These are phyloP conservation scores for Aspergillus cristatus DNA, from an alignment of 495 filamentous ascomycete species.

Conservation along the genomic window DNA sequence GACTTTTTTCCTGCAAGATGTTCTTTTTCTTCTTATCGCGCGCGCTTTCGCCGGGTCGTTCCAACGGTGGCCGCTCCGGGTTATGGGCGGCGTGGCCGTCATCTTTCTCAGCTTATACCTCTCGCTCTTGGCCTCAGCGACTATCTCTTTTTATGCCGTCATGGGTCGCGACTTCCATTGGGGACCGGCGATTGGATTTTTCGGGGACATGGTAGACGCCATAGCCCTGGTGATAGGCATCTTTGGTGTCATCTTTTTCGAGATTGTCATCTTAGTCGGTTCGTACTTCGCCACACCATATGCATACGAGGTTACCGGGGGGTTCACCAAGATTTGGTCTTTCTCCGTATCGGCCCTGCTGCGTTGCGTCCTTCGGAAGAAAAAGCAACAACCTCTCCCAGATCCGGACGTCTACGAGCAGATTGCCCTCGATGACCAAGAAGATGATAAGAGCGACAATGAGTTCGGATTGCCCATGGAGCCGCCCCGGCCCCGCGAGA, in stretches of 20 bases:
- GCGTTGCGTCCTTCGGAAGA: not conserved
- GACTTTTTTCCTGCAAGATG: constrained; percentile 22
- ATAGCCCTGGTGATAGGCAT: constrained; percentile 18
- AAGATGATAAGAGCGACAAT: constrained; percentile 11
- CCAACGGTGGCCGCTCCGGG: constrained; percentile 3
- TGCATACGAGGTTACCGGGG: constrained; percentile 7
- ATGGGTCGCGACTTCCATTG: constrained; percentile 26
- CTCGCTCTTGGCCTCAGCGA: constrained; percentile 17
- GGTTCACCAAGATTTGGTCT: not conserved
- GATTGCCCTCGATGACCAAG: constrained; percentile 10
- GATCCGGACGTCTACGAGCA: constrained; percentile 10
- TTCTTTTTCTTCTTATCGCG: constrained; percentile 9
- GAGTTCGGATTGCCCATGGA: constrained; percentile 10
- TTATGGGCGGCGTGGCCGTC: constrained; percentile 5
- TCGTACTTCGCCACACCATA: constrained; percentile 12
- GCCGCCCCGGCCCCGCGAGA: not conserved
- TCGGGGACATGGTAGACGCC: constrained; percentile 16
- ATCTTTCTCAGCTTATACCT: constrained; percentile 10
- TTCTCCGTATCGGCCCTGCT: not conserved
- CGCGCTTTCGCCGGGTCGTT: constrained; percentile 9
- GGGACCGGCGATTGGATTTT: constrained; percentile 20
- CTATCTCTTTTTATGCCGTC: constrained; percentile 21
- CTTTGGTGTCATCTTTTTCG: constrained; percentile 14
- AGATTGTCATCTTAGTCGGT: constrained; percentile 10
- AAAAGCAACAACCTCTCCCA: not conserved